Conservation (phyloP, 257 asterid species). For the Catharanthus roseus region DNA sequence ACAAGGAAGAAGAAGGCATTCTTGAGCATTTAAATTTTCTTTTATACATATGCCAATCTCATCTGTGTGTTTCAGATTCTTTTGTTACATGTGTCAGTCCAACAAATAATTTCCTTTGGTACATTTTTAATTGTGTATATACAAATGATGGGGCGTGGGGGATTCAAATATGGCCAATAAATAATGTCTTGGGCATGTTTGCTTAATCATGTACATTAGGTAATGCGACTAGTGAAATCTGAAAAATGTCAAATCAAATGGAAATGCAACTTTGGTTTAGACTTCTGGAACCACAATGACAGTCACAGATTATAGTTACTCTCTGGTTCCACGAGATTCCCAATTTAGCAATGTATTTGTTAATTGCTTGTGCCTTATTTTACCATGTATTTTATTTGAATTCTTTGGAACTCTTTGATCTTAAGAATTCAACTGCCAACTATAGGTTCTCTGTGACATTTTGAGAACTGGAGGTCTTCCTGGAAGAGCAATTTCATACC, state of each 20-base stretch:
- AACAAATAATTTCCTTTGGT: no score
- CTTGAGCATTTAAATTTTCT: neutral
- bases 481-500: conserved; percentile 66
- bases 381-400: neutral
- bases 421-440: conserved; percentile 10
- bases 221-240: neutral
- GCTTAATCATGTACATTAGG: neutral
- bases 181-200: neutral
- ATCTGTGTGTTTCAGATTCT: neutral
- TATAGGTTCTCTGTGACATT: conserved; percentile 88
- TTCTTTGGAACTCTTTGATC: conserved; percentile 12
- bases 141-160: no score
- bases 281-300: neutral
- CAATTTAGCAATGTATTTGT: neutral
- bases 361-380: neutral
- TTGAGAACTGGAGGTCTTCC: conserved; percentile 95
- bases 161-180: no score
- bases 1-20: neutral
- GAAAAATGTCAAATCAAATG: neutral
- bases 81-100: neutral
- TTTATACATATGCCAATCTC: neutral
- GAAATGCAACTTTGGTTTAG: neutral
- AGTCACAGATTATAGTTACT: neutral
- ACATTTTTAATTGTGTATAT: no score
- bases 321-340: neutral